These are phyloP conservation scores for Nakaseomyces sp. DNA, from an alignment of 1,139 yeast species.

Conservation along the genomic window DNA sequence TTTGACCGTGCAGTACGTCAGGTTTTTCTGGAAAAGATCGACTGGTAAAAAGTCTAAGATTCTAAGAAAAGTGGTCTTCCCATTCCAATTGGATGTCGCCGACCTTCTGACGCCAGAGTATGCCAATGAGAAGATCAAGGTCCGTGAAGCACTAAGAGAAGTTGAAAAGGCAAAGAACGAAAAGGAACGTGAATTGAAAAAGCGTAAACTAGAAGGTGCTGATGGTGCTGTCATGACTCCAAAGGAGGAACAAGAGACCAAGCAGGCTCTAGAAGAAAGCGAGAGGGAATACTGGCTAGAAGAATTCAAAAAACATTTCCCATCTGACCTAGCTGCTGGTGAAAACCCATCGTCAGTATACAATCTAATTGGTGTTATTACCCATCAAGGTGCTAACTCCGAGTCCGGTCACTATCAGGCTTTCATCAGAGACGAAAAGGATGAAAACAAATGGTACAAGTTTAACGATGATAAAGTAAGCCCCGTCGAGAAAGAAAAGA, in stretches of 20 bases:
- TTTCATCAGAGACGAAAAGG: conserved; percentile 64
- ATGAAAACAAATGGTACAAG: conserved; percentile 82
- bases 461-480: conserved; percentile 92
- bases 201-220: conserved; percentile 41
- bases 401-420: conserved; percentile 97
- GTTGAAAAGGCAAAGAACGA: conserved; percentile 71
- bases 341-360: conserved; percentile 86
- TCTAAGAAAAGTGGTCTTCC: conserved; percentile 87
- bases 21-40: conserved; percentile 94
- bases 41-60: conserved; percentile 87
- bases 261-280: conserved; percentile 29
- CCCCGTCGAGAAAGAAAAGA: conserved; percentile 63
- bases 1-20: conserved; percentile 81
- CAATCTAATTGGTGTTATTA: conserved; percentile 71
- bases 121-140: conserved; percentile 53
- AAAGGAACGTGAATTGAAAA: conserved; percentile 66
- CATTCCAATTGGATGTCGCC: conserved; percentile 81
- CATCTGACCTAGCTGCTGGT: conserved; percentile 38
- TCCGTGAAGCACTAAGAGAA: conserved; percentile 70
- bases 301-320: conserved; percentile 33
- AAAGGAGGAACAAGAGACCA: conserved; percentile 31
- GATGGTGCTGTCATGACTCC: conserved; percentile 30
- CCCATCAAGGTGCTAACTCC: conserved; percentile 93
- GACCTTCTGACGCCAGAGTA: conserved; percentile 76
- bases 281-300: conserved; percentile 34